Evolutionary conservation across 2,329 filamentous ascomycete genomes (phyloP), one percentile per base, ranked within the genome.

Genomic region (Colletotrichum acutatum): DNA sequence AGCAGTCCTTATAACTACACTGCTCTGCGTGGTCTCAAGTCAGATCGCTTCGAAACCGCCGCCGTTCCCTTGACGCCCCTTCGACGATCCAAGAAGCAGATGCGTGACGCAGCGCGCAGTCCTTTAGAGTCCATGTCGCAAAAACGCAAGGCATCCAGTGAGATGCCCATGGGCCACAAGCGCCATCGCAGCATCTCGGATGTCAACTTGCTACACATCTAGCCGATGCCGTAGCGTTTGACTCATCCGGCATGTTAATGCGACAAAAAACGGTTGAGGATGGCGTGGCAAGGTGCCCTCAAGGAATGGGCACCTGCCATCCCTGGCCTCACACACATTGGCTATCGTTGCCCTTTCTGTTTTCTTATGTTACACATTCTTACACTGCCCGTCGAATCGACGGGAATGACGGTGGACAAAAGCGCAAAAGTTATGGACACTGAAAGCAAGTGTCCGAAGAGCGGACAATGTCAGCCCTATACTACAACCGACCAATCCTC

Each of bases 51-150:
- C 75, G 88, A 88, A 70, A 91, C 90, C 42, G 91, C 91, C 52
- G 90, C 90, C 52, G 88, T 90, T 2, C 91, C 92, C n/a, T 88
- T 94, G 74, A 93, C 92, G 4, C 92, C 92, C 1, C 85, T 90
- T 60, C 88, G 92, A 63, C 89, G 90, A 74, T 87, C 88, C 54
- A 90, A 89, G 82, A 85, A 83, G 69, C 80, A 82, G 53, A 78
- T 83, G 77, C 80, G 84, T 63, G 85, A 87, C 68, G 76, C 84
- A 46, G 78, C 83, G 49, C 86, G 86, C 74, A 90, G 87, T 77
- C 87, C 88, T 24, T 82, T 89, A 11, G 85, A 87, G 32, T 79
- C 82, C 3, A 75, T 83, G 30, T 84, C 86, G 32, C 84, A 87
- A 66, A 91, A 90, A 81, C 86, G 89, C 74, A 91, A 90, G 80